These are phyloP conservation scores for Leishmania aethiopica DNA, from an alignment of 208 protist species.

Conservation along the genomic window DNA sequence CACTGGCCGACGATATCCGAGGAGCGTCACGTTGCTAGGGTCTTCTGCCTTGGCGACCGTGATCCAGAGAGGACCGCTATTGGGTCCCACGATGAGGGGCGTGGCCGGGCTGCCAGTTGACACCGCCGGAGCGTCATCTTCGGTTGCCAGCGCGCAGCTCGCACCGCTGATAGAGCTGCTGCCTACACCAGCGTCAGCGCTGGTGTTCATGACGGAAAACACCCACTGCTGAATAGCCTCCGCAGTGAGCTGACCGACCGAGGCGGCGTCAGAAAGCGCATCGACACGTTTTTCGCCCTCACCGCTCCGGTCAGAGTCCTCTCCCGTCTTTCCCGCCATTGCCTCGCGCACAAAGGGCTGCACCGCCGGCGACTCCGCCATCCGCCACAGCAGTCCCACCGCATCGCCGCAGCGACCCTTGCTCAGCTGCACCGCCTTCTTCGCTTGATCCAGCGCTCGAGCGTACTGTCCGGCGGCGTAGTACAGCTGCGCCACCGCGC, in stretches of 20 bases:
- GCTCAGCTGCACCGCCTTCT: conserved; percentile 59
- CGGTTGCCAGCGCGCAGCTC: not conserved
- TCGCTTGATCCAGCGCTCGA: conserved; percentile 61
- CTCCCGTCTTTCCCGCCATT: conserved; percentile 4
- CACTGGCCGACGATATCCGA: conserved; percentile 63
- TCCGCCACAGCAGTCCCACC: conserved; percentile 69
- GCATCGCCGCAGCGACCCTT: conserved; percentile 55
- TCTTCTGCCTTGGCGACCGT: conserved; percentile 54
- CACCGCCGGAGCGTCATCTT: not conserved
- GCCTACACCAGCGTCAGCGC: not conserved
- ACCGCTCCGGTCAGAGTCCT: not conserved
- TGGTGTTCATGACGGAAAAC: conserved; percentile 12
- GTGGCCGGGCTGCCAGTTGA: not conserved
- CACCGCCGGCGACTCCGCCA: conserved; percentile 37
- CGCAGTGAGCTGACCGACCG: not conserved
- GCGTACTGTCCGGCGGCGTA: conserved; percentile 54
- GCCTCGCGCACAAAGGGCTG: conserved; percentile 22
- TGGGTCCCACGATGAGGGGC: conserved; percentile 19
- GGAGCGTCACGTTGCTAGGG: conserved; percentile 68
- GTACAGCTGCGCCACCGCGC: conserved; percentile 76
- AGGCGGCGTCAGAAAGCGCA: not conserved
- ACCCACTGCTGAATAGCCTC: conserved; percentile 27
- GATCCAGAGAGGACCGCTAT: conserved; percentile 69
- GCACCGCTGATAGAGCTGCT: not conserved
- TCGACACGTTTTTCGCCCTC: not conserved